These are phyloP conservation scores for Phlebiopsis flavidoalba DNA, from an alignment of 768 basidiomycete genomes.

Conservation along the genomic window DNA sequence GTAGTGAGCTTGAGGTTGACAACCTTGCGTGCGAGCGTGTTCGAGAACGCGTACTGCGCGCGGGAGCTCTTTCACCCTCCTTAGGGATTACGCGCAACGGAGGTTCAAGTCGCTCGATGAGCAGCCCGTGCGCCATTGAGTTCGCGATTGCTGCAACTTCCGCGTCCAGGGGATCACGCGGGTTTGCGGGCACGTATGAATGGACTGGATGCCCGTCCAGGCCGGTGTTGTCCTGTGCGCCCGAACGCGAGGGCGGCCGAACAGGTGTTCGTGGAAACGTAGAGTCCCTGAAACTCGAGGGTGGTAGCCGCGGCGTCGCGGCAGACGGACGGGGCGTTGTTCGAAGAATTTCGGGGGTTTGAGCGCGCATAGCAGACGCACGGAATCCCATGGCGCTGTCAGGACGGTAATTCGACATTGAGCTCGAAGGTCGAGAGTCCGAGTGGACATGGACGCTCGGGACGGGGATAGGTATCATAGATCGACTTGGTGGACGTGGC, in stretches of 20 bases:
- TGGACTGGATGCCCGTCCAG: conserved; percentile 38
- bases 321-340: conserved; percentile 38
- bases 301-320: conserved; percentile 45
- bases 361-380: conserved; percentile 42
- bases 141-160: conserved; percentile 77
- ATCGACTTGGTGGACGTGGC: conserved; percentile 74
- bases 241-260: conserved; percentile 60
- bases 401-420: conserved; percentile 63
- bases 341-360: conserved; percentile 65
- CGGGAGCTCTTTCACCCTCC: conserved; percentile 75
- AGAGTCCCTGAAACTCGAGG: conserved; percentile 72
- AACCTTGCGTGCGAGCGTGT: conserved; percentile 63
- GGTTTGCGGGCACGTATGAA: conserved; percentile 60
- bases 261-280: conserved; percentile 44
- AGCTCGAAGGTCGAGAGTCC: conserved; percentile 64
- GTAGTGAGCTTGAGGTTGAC: conserved; percentile 80
- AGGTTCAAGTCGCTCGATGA: conserved; percentile 78
- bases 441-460: conserved; percentile 67
- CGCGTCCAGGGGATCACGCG: conserved; percentile 74
- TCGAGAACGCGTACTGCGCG: conserved; percentile 82
- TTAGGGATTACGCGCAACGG: conserved; percentile 59
- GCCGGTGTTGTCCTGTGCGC: conserved; percentile 62
- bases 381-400: conserved; percentile 49
- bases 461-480: conserved; percentile 63
- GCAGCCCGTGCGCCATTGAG: conserved; percentile 68